These are phyloP conservation scores for Pythium phragmitis DNA, from an alignment of 352 stramenopile species.

Conservation along the genomic window DNA sequence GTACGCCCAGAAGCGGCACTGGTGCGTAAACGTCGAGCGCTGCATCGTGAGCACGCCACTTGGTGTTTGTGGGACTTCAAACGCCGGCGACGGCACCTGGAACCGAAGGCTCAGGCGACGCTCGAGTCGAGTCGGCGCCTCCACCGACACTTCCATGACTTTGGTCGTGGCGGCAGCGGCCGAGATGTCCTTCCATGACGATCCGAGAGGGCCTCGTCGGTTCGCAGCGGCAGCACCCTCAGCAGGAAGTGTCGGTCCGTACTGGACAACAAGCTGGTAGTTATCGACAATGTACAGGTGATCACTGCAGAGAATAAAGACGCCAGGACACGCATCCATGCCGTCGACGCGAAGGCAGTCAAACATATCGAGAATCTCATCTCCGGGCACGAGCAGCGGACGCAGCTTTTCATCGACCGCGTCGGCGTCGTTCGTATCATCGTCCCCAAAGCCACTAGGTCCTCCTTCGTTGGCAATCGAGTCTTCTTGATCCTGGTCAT, in stretches of 20 bases:
- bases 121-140: constrained; percentile 50
- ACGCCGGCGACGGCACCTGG: constrained; percentile 22
- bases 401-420: constrained; percentile 66
- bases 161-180: constrained; percentile 1
- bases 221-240: not conserved
- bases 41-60: constrained; percentile 27
- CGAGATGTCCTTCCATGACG: not conserved
- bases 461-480: constrained; percentile 9
- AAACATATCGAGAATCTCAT: constrained; percentile 66
- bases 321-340: constrained; percentile 73
- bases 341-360: constrained; percentile 74
- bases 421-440: constrained; percentile 20
- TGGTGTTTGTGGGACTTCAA: constrained; percentile 12
- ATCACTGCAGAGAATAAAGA: constrained; percentile 68
- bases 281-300: constrained; percentile 77
- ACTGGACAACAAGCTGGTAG: constrained; percentile 41
- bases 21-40: constrained; percentile 44
- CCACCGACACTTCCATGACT: constrained; percentile 56
- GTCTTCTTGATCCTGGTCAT: constrained; percentile 25
- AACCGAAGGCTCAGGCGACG: constrained; percentile 47
- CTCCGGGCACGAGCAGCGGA: constrained; percentile 57
- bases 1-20: constrained; percentile 75
- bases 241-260: constrained; percentile 19
- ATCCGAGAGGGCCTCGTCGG: not conserved
- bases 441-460: constrained; percentile 8